Conservation (phyloP, 2,329 filamentous ascomycete species). For the Aspergillus pseudoviridinutans region DNA sequence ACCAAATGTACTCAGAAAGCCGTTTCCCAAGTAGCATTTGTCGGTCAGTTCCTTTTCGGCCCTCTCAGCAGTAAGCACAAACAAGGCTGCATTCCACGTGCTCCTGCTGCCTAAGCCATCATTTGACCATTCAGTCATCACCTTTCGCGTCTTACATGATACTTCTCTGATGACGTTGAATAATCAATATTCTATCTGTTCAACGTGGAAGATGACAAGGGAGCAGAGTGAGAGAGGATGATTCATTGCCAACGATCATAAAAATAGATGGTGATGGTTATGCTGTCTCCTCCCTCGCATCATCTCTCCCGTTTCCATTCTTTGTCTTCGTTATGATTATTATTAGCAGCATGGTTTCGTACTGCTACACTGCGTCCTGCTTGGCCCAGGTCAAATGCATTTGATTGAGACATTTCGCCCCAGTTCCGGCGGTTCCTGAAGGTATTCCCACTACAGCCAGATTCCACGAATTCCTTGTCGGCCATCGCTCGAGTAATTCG, state of each 20-base stretch:
- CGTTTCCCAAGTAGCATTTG: neutral
- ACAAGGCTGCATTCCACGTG: neutral
- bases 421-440: neutral
- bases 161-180: neutral
- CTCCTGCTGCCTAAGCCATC: neutral
- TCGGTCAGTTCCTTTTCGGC: neutral
- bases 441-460: neutral
- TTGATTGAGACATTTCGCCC: neutral
- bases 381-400: neutral
- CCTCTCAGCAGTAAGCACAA: neutral
- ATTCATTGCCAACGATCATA: neutral
- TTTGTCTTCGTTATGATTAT: neutral
- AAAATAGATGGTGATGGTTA: neutral
- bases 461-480: neutral
- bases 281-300: neutral
- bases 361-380: neutral
- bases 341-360: neutral
- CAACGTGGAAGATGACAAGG: neutral
- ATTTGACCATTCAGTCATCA: neutral
- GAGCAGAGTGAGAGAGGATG: neutral
- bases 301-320: neutral
- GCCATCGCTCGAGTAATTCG: neutral
- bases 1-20: neutral
- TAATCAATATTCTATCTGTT: neutral
- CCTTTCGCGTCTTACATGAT: neutral